phyloP scores from a whole-genome alignment of 73 alveolate species.

The Uronychia setigera region DNA sequence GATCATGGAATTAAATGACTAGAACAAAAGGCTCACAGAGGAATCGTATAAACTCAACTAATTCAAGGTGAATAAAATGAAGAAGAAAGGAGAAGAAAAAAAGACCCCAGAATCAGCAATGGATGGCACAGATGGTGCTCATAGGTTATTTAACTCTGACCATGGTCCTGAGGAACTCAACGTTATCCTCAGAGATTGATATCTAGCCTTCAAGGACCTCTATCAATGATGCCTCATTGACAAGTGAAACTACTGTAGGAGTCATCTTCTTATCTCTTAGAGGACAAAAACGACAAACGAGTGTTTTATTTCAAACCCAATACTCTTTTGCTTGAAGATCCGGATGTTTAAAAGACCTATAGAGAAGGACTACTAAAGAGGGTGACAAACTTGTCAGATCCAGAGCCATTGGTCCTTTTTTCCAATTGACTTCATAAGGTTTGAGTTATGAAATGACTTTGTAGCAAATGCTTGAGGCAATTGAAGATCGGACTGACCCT shows the following conservation, averaged over 20 bases:
- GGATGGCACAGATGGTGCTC: no score
- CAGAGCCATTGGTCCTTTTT: constrained; percentile 33
- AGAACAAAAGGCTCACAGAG: no score
- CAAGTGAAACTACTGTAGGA: not conserved
- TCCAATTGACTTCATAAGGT: constrained; percentile 38
- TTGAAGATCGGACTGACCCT: constrained; percentile 46
- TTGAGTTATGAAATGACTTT: no score
- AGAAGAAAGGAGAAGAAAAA: no score
- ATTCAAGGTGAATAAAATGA: no score
- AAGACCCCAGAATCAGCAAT: no score
- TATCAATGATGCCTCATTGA: not conserved
- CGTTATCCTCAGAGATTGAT: not conserved
- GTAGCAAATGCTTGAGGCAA: constrained; percentile 24
- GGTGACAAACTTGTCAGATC: constrained; percentile 14
- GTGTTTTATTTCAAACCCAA: constrained; percentile 48
- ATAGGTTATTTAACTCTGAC: no score
- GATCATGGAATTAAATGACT: no score
- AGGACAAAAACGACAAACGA: constrained; percentile 39
- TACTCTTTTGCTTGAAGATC: constrained; percentile 44
- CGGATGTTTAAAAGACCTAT: constrained; percentile 17
- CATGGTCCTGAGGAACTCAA: no score
- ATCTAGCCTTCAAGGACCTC: not conserved
- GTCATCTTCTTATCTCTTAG: not conserved
- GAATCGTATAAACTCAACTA: no score
- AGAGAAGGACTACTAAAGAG: constrained; percentile 36